Evolutionary conservation across 2,329 filamentous ascomycete species (phyloP).

Genomic region (Pseudocercospora cruenta): DNA sequence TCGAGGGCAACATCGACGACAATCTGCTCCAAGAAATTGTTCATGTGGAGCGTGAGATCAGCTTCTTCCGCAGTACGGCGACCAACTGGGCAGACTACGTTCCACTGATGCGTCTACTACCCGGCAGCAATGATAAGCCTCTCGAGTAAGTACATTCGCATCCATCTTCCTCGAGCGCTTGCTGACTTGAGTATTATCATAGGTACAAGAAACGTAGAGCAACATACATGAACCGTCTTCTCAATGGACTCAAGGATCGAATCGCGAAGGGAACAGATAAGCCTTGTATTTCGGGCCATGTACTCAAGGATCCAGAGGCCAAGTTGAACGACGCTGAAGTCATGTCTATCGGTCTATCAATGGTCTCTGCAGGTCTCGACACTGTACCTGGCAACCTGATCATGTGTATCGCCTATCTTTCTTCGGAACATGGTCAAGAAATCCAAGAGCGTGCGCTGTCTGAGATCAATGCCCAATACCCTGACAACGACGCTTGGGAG

Average conservation of each 20-base stretch:
- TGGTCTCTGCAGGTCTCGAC: constrained; percentile 80
- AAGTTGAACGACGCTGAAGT: constrained; percentile 74
- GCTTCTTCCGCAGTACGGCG: constrained; percentile 75
- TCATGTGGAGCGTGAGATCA: constrained; percentile 73
- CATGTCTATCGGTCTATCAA: constrained; percentile 79
- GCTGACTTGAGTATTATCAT: background rate
- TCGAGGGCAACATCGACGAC: constrained; percentile 70
- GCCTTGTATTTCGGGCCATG: constrained; percentile 70
- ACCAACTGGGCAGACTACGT: constrained; percentile 83
- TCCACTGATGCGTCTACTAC: constrained; percentile 69
- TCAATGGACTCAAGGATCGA: constrained; percentile 62
- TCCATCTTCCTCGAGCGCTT: background rate
- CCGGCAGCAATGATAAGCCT: constrained; percentile 65
- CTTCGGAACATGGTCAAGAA: constrained; percentile 67
- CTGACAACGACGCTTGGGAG: constrained; percentile 75
- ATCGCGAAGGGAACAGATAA: constrained; percentile 67
- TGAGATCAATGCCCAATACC: constrained; percentile 73
- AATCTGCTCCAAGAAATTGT: constrained; percentile 73
- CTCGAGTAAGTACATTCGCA: constrained; percentile 44
- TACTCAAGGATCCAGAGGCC: constrained; percentile 70
- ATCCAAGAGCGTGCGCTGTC: constrained; percentile 71
- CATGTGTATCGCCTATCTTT: constrained; percentile 77
- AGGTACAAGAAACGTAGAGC: constrained; percentile 68
- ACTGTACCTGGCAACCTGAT: constrained; percentile 79
- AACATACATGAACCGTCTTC: constrained; percentile 63